Percentiles rank a stretch among this genome's conserved stretches.
phyloP scores from a whole-genome alignment of 805 yeast genomes.

The Lachancea kluyveri region DNA sequence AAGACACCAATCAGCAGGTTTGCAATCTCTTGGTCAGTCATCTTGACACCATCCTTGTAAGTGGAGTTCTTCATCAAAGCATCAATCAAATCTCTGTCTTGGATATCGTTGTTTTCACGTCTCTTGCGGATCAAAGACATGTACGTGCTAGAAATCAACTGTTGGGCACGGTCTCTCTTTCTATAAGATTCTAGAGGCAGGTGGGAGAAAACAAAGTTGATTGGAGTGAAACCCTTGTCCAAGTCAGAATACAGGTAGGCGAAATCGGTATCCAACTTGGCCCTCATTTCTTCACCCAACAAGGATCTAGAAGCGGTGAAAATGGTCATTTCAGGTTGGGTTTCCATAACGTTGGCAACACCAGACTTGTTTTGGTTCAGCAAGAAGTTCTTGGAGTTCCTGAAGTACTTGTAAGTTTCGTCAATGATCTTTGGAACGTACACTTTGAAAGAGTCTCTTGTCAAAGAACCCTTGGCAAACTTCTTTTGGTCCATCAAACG shows the following conservation, averaged over 20 bases:
- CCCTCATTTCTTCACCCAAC: slow-evolving; percentile 88
- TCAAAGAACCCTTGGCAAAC: slow-evolving; percentile 85
- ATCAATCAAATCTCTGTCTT: slow-evolving; percentile 85
- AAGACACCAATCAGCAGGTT: slow-evolving; percentile 88
- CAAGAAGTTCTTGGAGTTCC: slow-evolving; percentile 43
- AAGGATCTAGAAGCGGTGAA: slow-evolving; percentile 92
- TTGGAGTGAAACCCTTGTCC: slow-evolving; percentile 94
- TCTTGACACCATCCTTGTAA: slow-evolving; percentile 87
- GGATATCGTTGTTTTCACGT: slow-evolving; percentile 68
- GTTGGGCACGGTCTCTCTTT: slow-evolving; percentile 84
- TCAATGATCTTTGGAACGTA: slow-evolving; percentile 86
- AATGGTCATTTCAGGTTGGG: slow-evolving; percentile 93
- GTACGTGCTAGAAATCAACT: slow-evolving; percentile 72
- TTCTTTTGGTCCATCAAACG: slow-evolving; percentile 98
- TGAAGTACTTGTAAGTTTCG: slow-evolving; percentile 67
- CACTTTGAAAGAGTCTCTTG: slow-evolving; percentile 71
- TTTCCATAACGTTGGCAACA: slow-evolving; percentile 59
- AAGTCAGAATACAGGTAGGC: slow-evolving; percentile 84
- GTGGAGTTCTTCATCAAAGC: slow-evolving; percentile 74
- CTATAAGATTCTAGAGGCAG: slow-evolving; percentile 83
- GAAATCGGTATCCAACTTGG: slow-evolving; percentile 70
- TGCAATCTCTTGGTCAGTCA: slow-evolving; percentile 95
- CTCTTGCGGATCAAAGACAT: slow-evolving; percentile 70
- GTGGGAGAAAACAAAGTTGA: slow-evolving; percentile 92
- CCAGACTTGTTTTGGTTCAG: slow-evolving; percentile 39